phyloP scores from a whole-genome alignment of 1,284 basidiomycete genomes.

The Cutaneotrichosporon cavernicola region DNA sequence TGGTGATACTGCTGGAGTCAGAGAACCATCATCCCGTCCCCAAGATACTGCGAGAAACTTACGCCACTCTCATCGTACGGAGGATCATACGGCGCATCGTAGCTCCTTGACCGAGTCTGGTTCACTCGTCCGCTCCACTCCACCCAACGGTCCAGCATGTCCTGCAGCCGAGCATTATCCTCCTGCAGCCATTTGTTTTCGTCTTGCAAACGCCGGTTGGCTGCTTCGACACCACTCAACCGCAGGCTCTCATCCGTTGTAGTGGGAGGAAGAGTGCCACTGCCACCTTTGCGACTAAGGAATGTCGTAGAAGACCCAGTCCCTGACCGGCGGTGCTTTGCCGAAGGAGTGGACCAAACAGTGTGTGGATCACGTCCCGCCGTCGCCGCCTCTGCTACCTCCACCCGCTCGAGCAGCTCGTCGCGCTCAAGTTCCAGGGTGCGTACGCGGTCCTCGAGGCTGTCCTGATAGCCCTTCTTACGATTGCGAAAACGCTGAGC shows the following conservation, averaged over 20 bases:
- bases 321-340: slow-evolving; percentile 4
- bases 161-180: slow-evolving; percentile 35
- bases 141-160: slow-evolving; percentile 27
- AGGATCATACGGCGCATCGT: background rate
- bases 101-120: background rate
- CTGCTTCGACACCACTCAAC: slow-evolving; percentile 37
- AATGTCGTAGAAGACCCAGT: background rate
- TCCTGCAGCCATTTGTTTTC: slow-evolving; percentile 32
- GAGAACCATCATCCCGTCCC: background rate
- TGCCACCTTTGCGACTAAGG: background rate
- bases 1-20: background rate
- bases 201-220: slow-evolving; percentile 41
- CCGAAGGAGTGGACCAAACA: background rate
- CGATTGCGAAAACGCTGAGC: slow-evolving; percentile 48
- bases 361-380: background rate
- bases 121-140: slow-evolving; percentile 13
- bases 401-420: slow-evolving; percentile 28
- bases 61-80: slow-evolving; percentile 1
- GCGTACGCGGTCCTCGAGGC: slow-evolving; percentile 42
- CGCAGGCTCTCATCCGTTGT: slow-evolving; percentile 30
- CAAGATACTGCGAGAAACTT: background rate
- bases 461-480: slow-evolving; percentile 50
- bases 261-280: background rate
- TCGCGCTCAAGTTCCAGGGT: slow-evolving; percentile 41
- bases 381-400: slow-evolving; percentile 19